Percentiles rank a stretch among this genome's conserved stretches.
These are phyloP conservation scores for Raphanus hybrid DNA, from an alignment of 441 rosid genomes.

Conservation along the genomic window DNA sequence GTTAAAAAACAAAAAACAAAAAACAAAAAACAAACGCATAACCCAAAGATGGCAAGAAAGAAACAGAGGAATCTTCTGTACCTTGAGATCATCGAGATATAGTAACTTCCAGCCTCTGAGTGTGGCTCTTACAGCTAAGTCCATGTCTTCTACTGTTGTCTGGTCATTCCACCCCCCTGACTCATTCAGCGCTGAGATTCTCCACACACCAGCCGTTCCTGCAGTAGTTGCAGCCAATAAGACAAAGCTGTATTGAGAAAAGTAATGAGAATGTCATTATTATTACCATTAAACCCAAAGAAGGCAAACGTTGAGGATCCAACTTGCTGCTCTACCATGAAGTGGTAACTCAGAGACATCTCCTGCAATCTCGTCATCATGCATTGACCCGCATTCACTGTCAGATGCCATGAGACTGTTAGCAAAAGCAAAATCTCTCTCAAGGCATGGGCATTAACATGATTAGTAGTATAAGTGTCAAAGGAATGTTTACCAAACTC, in stretches of 20 bases:
- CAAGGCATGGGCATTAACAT: not conserved
- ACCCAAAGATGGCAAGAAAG: not conserved
- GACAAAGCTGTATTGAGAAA: not conserved
- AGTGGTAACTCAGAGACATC: constrained; percentile 48
- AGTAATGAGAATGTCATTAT: not conserved
- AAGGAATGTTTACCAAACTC: constrained; percentile 55
- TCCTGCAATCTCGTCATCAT: constrained; percentile 50
- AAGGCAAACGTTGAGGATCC: constrained; percentile 47
- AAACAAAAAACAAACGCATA: not conserved
- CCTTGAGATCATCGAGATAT: constrained; percentile 55
- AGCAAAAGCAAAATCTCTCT: constrained; percentile 10
- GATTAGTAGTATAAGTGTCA: not conserved
- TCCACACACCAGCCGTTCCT: constrained; percentile 72
- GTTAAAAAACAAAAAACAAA: too few species aligned
- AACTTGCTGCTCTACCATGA: constrained; percentile 46
- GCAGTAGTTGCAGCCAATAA: constrained; percentile 25
- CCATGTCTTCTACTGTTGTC: constrained; percentile 71
- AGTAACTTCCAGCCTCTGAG: constrained; percentile 68
- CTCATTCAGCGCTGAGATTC: constrained; percentile 61
- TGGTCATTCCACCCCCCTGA: constrained; percentile 71
- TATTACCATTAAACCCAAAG: constrained; percentile 46
- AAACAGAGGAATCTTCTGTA: constrained; percentile 24
- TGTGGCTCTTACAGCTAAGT: constrained; percentile 61
- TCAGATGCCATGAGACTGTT: constrained; percentile 12
- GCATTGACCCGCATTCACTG: constrained; percentile 45